Evolutionary conservation across 2,329 filamentous ascomycete genomes (phyloP), one percentile per base, ranked within the genome.

Genomic region (Botrytis byssoidea): DNA sequence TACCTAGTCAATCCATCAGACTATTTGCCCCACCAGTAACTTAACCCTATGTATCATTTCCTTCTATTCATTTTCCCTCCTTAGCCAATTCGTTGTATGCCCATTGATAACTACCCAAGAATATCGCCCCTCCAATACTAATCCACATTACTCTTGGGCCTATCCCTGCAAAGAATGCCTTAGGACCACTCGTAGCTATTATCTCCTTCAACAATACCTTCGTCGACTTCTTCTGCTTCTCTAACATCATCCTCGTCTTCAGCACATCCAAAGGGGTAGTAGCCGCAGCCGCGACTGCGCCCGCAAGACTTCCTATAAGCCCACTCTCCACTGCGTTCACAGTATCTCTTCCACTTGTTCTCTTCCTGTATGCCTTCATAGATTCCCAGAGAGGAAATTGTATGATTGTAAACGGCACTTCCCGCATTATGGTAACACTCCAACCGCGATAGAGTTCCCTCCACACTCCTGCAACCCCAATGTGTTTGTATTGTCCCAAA

Each of bases 361-460:
- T 79, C 61, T 87, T 83, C 9, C 90, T 86, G 88, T 89, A 93
- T 60, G 86, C 86, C 87, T 98, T 98, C 87, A 98, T 88, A 7
- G 88, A 90, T 84, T 99, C 96, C 96, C 96, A 99, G 76, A 99
- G 87, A 64, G 96, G 96, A 82, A 99, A 99, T 83, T 99, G 96
- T 76, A 99, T 92, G 16, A 98, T 91, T 4, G 97, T 98, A 80
- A 99, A 99, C 6, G 96, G 96, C 75, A 99, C 95, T 85, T 99
- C 96, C 74, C 96, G 90, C 84, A 98, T 92, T 70, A 99, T 91
- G 2, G 96, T 99, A 78, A 98, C 94, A 29, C 90, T 89, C 88
- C 94, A 97, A 1, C 97, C 96, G 51, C 96, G 88, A 83, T 99
- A 99, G 73, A 99, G 83, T 83, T 98, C 95, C 75, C 88, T 85